A percentile compares a stretch with the other conserved stretches of the same genome.
These are phyloP conservation scores for Coleophoma cylindrospora DNA, from an alignment of 2,329 filamentous ascomycete species.

Conservation along the genomic window DNA sequence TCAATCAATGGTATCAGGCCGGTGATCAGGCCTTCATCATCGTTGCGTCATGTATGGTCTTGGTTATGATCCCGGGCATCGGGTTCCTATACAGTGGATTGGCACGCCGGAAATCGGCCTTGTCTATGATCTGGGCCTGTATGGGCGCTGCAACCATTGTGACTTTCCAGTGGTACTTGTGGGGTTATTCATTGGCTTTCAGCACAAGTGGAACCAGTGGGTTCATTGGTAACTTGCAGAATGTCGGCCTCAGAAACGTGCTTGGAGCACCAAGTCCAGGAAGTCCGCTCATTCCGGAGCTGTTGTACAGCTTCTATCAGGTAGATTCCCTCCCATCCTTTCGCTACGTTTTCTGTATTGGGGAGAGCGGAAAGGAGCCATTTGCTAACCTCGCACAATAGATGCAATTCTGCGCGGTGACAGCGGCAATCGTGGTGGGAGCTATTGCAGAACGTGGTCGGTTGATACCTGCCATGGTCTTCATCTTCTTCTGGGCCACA, in stretches of 20 bases:
- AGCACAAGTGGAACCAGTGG: conserved; percentile 72
- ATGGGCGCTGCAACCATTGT: conserved; percentile 88
- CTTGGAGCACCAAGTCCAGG: conserved; percentile 76
- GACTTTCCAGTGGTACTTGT: conserved; percentile 97
- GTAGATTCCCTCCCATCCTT: conserved; percentile 32
- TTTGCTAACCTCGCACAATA: conserved; percentile 28
- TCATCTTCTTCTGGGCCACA: conserved; percentile 90
- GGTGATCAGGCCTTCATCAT: conserved; percentile 93
- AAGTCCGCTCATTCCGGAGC: conserved; percentile 78
- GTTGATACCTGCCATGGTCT: conserved; percentile 86
- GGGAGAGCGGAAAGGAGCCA: no score
- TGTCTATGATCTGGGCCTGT: conserved; percentile 92
- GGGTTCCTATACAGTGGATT: conserved; percentile 94
- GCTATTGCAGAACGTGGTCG: conserved; percentile 88
- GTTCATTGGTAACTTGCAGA: conserved; percentile 82
- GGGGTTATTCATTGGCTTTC: conserved; percentile 93
- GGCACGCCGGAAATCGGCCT: conserved; percentile 86
- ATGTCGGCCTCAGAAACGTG: conserved; percentile 82
- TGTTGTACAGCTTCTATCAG: conserved; percentile 90
- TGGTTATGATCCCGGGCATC: conserved; percentile 92
- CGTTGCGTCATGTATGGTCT: conserved; percentile 79
- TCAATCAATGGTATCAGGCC: conserved; percentile 89
- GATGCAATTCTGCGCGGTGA: conserved; percentile 95
- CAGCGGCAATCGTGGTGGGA: conserved; percentile 81
- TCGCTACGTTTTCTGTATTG: no score